Evolutionary conservation across 2,329 filamentous ascomycete genomes (phyloP).

Genomic region (Paraconiothyrium sp.): DNA sequence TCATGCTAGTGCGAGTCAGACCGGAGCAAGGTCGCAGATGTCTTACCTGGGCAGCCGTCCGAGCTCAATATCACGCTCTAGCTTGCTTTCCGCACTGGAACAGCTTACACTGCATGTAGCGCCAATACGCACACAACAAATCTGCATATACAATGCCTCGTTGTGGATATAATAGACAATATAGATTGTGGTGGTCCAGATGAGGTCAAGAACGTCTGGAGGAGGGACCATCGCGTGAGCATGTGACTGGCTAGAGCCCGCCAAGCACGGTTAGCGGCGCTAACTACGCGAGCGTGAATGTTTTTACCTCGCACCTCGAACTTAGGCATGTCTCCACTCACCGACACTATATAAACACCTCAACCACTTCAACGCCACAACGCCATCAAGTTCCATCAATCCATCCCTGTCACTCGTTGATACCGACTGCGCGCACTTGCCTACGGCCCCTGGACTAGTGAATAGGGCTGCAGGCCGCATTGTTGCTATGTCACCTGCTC

Average conservation of each 20-base stretch:
- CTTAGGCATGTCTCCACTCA: constrained; percentile 33
- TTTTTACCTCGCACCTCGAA: constrained; percentile 47
- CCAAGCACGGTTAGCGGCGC: constrained; percentile 39
- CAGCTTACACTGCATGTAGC: not conserved
- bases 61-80: not conserved
- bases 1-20: not conserved
- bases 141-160: not conserved
- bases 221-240: constrained; percentile 25
- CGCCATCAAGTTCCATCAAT: constrained; percentile 39
- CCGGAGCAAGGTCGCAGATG: not conserved
- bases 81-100: not conserved
- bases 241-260: constrained; percentile 40
- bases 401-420: constrained; percentile 15
- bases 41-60: not conserved
- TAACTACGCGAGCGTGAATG: constrained; percentile 53
- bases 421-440: constrained; percentile 18
- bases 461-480: constrained; percentile 39
- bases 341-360: constrained; percentile 27
- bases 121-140: not conserved
- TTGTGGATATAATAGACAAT: not conserved
- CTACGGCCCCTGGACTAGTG: constrained; percentile 26
- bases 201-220: not conserved
- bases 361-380: constrained; percentile 27
- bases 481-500: constrained; percentile 46
- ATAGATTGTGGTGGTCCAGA: not conserved